Percentiles rank a stretch among this genome's conserved stretches.
phyloP scores from a whole-genome alignment of 257 asterid species.

The Capsicum baccatum region DNA sequence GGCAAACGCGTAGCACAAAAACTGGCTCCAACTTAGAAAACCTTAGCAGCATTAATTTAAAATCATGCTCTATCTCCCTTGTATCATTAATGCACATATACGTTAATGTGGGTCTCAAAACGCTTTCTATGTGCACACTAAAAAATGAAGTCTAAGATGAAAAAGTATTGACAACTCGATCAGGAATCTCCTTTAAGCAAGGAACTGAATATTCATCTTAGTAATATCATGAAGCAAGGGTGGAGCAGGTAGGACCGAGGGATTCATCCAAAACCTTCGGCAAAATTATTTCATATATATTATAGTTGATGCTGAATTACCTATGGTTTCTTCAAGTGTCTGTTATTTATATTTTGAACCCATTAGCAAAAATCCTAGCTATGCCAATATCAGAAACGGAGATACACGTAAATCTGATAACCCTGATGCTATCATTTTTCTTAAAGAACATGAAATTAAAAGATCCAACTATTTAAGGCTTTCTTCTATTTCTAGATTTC shows the following conservation, averaged over 20 bases:
- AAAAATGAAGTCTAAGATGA: neutral
- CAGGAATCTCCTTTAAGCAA: neutral
- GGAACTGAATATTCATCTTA: neutral
- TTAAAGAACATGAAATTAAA: neutral
- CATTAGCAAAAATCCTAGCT: neutral
- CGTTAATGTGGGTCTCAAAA: neutral
- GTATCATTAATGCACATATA: neutral
- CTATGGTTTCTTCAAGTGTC: neutral
- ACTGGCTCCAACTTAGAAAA: neutral
- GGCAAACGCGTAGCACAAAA: neutral
- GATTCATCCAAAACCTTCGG: too few relatives aligned
- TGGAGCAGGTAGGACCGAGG: neutral
- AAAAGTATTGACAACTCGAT: neutral
- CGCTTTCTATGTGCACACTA: neutral
- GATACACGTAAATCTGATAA: neutral
- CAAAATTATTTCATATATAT: neutral
- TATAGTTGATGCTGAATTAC: too few relatives aligned
- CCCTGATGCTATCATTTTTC: neutral
- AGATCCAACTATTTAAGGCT: neutral
- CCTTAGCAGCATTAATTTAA: neutral
- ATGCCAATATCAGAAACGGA: neutral
- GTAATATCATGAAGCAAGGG: neutral
- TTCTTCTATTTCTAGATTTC: neutral
- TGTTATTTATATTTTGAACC: too few relatives aligned
- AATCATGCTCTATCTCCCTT: neutral